Evolutionary conservation across 139 green algal genomes (phyloP), one percentile per base, ranked within the genome.

Genomic region (Micromonas pusilla): DNA sequence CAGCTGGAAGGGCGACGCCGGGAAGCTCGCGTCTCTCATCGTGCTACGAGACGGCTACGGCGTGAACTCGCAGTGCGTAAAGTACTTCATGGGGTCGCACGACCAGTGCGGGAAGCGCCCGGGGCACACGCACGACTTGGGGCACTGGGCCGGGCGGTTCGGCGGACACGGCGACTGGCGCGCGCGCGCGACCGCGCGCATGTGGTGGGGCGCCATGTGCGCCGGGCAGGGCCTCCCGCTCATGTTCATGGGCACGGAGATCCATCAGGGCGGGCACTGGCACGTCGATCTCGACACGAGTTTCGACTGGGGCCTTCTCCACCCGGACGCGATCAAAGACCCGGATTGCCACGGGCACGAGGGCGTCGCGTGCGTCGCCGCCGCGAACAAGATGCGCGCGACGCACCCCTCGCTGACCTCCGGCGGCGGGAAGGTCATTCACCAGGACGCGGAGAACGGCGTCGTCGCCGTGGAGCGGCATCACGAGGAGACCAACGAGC

Each of bases 161-260:
- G 83, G 87, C 2, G 87, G 87, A 23, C 78, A 85, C 21, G 60
- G 62, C 16, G 79, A 88, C 39, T 67, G 57, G 37, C 30, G 80
- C 64, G 87, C 89, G 20, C 71, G 70, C 0, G 82, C 87, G n/a
- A 74, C 63, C 6, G 76, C 76, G n/a, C 83, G 89, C 19, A 82
- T 90, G 57, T 91, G 85, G 89, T 91, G 84, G 33, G 77, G 76
- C 28, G 87, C 81, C 52, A 87, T 86, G 63, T 80, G 89, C 30
- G 83, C 33, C 31, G 87, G 86, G 1, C 78, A 83, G 30, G 87
- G 89, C 6, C 76, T 91, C 23, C 87, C 89, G 31, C 89, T 93
- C 86, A 76, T 88, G 33, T 89, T 90, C 78, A 90, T 90, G 88
- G 86, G 87, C 25, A 87, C 81, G 3, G 88, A 92, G 82, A 86